Evolutionary conservation across 768 basidiomycete genomes (phyloP), one percentile per base, ranked within the genome.

Genomic region (Crucibulum laeve): DNA sequence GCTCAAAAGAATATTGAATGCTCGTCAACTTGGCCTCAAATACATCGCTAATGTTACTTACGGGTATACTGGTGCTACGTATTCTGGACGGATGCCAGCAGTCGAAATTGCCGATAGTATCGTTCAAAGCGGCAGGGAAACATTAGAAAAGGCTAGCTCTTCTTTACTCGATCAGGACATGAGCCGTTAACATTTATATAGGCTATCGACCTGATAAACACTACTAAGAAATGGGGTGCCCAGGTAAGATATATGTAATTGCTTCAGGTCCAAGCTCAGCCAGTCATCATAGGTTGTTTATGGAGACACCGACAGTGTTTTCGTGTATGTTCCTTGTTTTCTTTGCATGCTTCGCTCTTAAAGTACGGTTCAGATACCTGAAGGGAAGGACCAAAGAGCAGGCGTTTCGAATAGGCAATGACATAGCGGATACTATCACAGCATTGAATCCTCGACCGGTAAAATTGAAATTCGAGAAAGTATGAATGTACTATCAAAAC

Each of bases 391-490:
- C 91, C 4, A 94, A 88, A 57, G 91, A 93, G 24, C 86, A 97
- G 56, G 96, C 96, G 0, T 97, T 97, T 62, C 69, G 79, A 28
- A 90, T 97, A 43, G 95, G 95, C 1, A 70, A 94, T 47, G 92
- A 97, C 50, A 98, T 99, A 33, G 84, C 94, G 5, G 86, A 94
- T 36, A 74, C 77, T 0, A 78, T 99, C 46, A 98, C 96, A 2
- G 72, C 79, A 1, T 65, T 80, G 62, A 97, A 97, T 53, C 96
- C 95, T 0, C 73, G 81, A 3, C 96, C 95, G 0, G 69, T 99
- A 53, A 97, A 95, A 64, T 77, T 99, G 45, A 98, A 97, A 64
- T 98, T 99, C 52, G 96, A 99, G 62, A 99, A 99, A 81, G 93
- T 87, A 40, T 22, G 60, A 15, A 14, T 30, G 7, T 11, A 26